Evolutionary conservation across 192 early-diverging fungal genomes (phyloP).

Genomic region (Powellomyces hirtus): DNA sequence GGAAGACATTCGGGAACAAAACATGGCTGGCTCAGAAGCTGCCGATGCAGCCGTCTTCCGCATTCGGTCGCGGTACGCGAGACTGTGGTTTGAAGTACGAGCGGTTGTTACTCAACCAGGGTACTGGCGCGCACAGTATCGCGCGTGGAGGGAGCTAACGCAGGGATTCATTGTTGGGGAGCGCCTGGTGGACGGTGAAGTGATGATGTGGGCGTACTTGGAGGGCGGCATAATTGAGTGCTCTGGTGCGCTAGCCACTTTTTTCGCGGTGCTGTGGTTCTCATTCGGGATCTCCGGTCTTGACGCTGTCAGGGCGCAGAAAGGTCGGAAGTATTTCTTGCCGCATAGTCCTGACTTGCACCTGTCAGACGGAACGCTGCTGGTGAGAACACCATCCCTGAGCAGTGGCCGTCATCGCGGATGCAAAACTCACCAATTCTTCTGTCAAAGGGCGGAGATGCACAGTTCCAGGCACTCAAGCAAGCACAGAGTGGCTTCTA

Average conservation of each 20-base stretch:
- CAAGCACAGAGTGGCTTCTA: slow-evolving; percentile 80
- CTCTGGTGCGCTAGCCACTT: slow-evolving; percentile 63
- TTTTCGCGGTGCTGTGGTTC: slow-evolving; percentile 78
- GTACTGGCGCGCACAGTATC: slow-evolving; percentile 45
- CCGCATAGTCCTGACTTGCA: slow-evolving; percentile 39
- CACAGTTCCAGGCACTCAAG: slow-evolving; percentile 66
- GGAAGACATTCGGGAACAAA: slow-evolving; percentile 4
- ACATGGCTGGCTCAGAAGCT: neutral
- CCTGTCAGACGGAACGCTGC: slow-evolving; percentile 25
- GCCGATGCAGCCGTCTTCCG: slow-evolving; percentile 10
- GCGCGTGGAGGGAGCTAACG: slow-evolving; percentile 28
- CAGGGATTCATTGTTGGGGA: slow-evolving; percentile 57
- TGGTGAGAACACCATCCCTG: no score
- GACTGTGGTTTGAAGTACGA: slow-evolving; percentile 34
- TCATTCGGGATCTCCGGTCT: slow-evolving; percentile 63
- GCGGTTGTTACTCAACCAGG: slow-evolving; percentile 35
- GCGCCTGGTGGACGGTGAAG: slow-evolving; percentile 81
- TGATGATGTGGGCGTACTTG: slow-evolving; percentile 84
- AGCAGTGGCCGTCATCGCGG: no score
- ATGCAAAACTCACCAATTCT: slow-evolving; percentile 5
- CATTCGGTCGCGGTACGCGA: slow-evolving; percentile 24
- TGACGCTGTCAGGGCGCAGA: slow-evolving; percentile 48
- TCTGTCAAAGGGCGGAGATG: slow-evolving; percentile 38
- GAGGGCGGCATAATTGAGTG: slow-evolving; percentile 82
- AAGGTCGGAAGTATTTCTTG: slow-evolving; percentile 36